Evolutionary conservation across 2,329 filamentous ascomycete genomes (phyloP).

Genomic region (Claviceps maximensis): DNA sequence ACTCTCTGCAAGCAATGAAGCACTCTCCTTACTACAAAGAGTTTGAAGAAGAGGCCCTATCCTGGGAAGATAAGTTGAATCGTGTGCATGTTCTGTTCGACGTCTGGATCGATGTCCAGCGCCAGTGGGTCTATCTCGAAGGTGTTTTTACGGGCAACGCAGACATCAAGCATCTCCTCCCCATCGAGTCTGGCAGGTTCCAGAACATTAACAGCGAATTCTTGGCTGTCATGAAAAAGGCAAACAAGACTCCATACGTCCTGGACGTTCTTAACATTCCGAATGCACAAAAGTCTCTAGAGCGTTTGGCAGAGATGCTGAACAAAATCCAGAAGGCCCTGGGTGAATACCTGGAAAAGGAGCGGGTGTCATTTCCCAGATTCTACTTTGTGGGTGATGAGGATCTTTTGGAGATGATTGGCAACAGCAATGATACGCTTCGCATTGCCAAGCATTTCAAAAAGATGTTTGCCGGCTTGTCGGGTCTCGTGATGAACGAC

Average conservation of each 20-base stretch:
- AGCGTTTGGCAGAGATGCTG: constrained; percentile 87
- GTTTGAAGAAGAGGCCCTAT: constrained; percentile 91
- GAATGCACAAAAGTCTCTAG: constrained; percentile 88
- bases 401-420: constrained; percentile 95
- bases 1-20: constrained; percentile 95
- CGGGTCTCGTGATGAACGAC: constrained; percentile 76
- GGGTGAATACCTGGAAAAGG: constrained; percentile 95
- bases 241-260: constrained; percentile 90
- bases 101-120: constrained; percentile 99
- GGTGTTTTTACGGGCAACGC: constrained; percentile 97
- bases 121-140: constrained; percentile 98
- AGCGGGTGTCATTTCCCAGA: constrained; percentile 90
- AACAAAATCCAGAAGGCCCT: constrained; percentile 99
- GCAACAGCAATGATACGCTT: constrained; percentile 94
- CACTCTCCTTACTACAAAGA: constrained; percentile 99
- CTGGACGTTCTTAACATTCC: constrained; percentile 93
- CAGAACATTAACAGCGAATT: constrained; percentile 99
- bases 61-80: constrained; percentile 97
- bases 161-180: constrained; percentile 95
- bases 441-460: constrained; percentile 98
- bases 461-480: constrained; percentile 98
- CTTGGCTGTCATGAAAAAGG: constrained; percentile 98
- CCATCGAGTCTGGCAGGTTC: constrained; percentile 91
- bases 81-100: constrained; percentile 95
- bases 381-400: constrained; percentile 99